Percentiles rank a stretch among this genome's conserved stretches.
Conservation (phyloP, 2,329 filamentous ascomycete species). For the Aspergillus amoenus region DNA sequence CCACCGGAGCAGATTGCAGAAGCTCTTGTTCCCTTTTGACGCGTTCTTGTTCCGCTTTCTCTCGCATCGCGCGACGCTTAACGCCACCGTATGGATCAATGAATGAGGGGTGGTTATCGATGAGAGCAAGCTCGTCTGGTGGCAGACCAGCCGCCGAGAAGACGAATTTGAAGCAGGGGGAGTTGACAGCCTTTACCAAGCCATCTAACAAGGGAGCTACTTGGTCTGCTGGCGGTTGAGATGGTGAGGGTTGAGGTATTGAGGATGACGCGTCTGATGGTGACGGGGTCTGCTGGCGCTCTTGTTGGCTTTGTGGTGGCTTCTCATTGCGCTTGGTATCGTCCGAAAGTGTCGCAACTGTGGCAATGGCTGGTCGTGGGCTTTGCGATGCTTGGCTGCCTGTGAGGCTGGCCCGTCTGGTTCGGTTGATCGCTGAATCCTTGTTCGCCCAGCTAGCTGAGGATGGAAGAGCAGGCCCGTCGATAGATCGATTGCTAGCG, state of each 20-base stretch:
- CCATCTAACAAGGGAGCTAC: constrained; percentile 37
- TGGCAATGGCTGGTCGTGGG: constrained; percentile 61
- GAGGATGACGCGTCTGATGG: constrained; percentile 23
- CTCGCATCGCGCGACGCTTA: constrained; percentile 74
- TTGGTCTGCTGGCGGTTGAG: constrained; percentile 22
- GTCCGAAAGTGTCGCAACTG: constrained; percentile 37
- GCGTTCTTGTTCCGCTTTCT: constrained; percentile 65
- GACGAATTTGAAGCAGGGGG: constrained; percentile 52
- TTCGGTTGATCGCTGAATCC: constrained; percentile 64
- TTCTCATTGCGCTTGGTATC: constrained; percentile 38
- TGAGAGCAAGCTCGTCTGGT: constrained; percentile 51
- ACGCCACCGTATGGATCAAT: constrained; percentile 81
- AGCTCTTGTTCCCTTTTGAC: constrained; percentile 55
- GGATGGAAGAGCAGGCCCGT: constrained; percentile 86
- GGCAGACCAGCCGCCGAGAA: constrained; percentile 51
- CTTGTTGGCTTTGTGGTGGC: constrained; percentile 24
- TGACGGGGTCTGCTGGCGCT: constrained; percentile 26
- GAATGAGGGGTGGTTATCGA: constrained; percentile 67
- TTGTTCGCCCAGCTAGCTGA: constrained; percentile 88
- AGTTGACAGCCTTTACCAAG: constrained; percentile 49
- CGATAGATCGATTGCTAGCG: constrained; percentile 58
- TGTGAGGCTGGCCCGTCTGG: constrained; percentile 70
- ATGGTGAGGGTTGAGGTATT: constrained; percentile 19
- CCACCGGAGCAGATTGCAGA: constrained; percentile 50
- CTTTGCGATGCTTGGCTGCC: constrained; percentile 81